Evolutionary conservation across 176 grass and related monocot genomes (phyloP).

Genomic region (Paspalum vaginatum): DNA sequence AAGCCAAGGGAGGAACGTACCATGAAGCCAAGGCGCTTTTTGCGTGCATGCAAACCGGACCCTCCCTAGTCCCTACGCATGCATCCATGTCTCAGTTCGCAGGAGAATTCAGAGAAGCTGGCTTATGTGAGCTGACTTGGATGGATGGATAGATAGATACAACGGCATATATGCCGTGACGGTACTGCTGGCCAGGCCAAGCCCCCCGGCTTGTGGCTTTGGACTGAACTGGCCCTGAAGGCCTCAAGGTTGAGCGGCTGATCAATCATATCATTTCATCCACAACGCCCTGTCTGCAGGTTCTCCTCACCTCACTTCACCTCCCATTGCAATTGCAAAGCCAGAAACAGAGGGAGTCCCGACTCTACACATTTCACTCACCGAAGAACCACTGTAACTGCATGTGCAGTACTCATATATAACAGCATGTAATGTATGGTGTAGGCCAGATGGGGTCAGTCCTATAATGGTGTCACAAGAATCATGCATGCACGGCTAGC

Average conservation of each 20-base stretch:
- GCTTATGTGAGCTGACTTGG: constrained; percentile 16
- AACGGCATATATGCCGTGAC: constrained; percentile 20
- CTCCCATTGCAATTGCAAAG: not conserved
- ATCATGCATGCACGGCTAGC: not conserved
- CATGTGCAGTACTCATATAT: not conserved
- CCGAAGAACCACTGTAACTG: not conserved
- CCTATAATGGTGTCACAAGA: constrained; percentile 35
- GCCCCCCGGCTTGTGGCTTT: too few species aligned
- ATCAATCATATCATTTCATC: constrained; percentile 5
- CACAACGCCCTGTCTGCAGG: constrained; percentile 26
- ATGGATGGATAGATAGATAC: not conserved
- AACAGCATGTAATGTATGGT: too few species aligned
- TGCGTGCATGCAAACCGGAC: constrained; percentile 33
- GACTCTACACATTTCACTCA: too few species aligned
- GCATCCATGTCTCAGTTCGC: constrained; percentile 20
- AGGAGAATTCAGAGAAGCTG: constrained; percentile 19
- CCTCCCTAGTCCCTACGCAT: too few species aligned
- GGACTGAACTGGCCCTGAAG: too few species aligned
- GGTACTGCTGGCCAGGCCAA: not conserved
- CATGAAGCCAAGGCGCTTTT: too few species aligned
- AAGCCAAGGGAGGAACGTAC: too few species aligned
- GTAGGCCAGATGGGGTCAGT: too few species aligned
- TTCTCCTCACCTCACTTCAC: too few species aligned
- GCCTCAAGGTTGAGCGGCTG: constrained; percentile 19
- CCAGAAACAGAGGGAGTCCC: not conserved